Conservation (phyloP, 805 yeast genomes). For the Starmerella vaccinii region DNA sequence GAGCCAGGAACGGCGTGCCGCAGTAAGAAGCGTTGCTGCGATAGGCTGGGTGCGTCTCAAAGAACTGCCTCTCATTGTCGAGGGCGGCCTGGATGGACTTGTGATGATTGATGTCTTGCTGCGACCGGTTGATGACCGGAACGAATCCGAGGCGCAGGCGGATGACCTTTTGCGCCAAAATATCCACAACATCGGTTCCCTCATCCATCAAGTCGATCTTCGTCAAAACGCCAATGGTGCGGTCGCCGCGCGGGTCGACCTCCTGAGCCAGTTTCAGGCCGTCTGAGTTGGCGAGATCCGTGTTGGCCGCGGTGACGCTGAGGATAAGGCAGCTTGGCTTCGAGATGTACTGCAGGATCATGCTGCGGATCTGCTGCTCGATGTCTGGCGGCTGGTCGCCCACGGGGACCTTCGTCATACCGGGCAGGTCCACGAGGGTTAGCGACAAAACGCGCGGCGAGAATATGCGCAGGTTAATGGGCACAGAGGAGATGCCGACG, state of each 20-base stretch:
- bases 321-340: constrained; percentile 91
- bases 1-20: constrained; percentile 96
- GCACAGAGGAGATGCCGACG: constrained; percentile 81
- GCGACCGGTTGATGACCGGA: constrained; percentile 95
- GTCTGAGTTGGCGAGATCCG: constrained; percentile 94
- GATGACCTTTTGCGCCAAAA: constrained; percentile 87
- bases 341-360: constrained; percentile 85
- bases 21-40: constrained; percentile 89
- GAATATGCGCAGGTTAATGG: constrained; percentile 84
- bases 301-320: constrained; percentile 92
- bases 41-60: constrained; percentile 84
- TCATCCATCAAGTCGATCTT: constrained; percentile 96
- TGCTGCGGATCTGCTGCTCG: constrained; percentile 84
- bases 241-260: constrained; percentile 91
- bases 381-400: constrained; percentile 98
- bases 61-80: constrained; percentile 65
- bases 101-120: constrained; percentile 80
- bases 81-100: constrained; percentile 85
- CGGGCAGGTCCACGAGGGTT: constrained; percentile 93
- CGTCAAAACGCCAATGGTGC: constrained; percentile 95
- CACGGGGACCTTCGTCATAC: constrained; percentile 94
- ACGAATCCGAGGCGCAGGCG: constrained; percentile 93
- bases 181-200: constrained; percentile 95
- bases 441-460: constrained; percentile 90
- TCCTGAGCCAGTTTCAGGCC: constrained; percentile 94